Percentiles rank a stretch among this genome's conserved stretches.
Evolutionary conservation across 495 filamentous ascomycete genomes (phyloP).

Genomic region (Parachaetomium inaequale): DNA sequence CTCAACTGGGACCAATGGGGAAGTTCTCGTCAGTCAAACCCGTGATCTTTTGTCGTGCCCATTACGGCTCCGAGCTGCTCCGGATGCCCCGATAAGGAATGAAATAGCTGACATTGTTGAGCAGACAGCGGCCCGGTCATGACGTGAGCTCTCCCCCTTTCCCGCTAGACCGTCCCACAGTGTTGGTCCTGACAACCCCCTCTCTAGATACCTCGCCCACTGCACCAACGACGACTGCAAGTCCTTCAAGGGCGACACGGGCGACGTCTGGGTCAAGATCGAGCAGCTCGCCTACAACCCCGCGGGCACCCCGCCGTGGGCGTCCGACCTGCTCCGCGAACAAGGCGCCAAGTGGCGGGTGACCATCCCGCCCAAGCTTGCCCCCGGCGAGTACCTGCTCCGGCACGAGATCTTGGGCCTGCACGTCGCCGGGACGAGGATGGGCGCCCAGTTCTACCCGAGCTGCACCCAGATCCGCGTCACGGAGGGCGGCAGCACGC

Average conservation of each 20-base stretch:
- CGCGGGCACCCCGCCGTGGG: slow-evolving; percentile 25
- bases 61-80: no score
- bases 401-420: slow-evolving; percentile 61
- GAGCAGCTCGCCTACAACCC: slow-evolving; percentile 35
- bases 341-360: slow-evolving; percentile 61
- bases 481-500: slow-evolving; percentile 38
- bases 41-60: background rate
- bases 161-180: background rate
- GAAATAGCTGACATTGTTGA: no score
- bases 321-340: slow-evolving; percentile 36
- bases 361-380: slow-evolving; percentile 56
- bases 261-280: slow-evolving; percentile 41
- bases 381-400: slow-evolving; percentile 58
- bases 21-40: background rate
- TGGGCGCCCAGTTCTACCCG: slow-evolving; percentile 56
- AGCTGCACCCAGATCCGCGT: slow-evolving; percentile 63
- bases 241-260: slow-evolving; percentile 25
- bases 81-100: no score
- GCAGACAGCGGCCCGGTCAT: slow-evolving; percentile 21
- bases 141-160: slow-evolving; percentile 11
- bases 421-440: slow-evolving; percentile 50
- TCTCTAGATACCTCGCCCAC: slow-evolving; percentile 25
- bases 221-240: slow-evolving; percentile 36
- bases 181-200: background rate
- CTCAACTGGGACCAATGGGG: slow-evolving; percentile 26